A percentile compares a stretch with the other conserved stretches of the same genome.
Evolutionary conservation across 345 rosid species (phyloP).

Genomic region (Salix arbutifolia): DNA sequence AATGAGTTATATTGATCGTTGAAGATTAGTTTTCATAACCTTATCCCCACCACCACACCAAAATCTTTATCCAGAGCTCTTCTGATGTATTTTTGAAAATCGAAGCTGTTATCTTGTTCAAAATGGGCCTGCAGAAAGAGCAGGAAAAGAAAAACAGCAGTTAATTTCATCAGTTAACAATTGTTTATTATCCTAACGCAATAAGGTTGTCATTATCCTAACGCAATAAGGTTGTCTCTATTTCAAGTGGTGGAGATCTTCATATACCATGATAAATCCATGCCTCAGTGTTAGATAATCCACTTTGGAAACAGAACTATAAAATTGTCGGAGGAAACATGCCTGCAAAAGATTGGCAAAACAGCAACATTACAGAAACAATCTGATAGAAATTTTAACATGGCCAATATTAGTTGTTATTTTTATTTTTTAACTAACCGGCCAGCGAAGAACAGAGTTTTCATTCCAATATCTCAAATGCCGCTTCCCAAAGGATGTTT

Average conservation of each 20-base stretch:
- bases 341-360: constrained; percentile 26
- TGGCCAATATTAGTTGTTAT: neutral
- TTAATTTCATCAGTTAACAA: neutral
- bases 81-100: constrained; percentile 73
- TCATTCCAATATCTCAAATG: constrained; percentile 56
- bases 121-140: constrained; percentile 65
- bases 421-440: constrained; percentile 25
- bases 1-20: neutral
- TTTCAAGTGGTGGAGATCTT: neutral
- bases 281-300: constrained; percentile 75
- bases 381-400: neutral
- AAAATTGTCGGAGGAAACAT: constrained; percentile 65
- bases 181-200: neutral
- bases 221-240: neutral
- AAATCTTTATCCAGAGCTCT: constrained; percentile 74
- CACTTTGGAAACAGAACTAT: constrained; percentile 57
- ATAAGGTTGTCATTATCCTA: neutral
- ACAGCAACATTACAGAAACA: neutral
- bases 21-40: constrained; percentile 25
- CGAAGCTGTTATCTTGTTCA: constrained; percentile 45
- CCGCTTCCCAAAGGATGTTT: constrained; percentile 56
- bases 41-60: constrained; percentile 55
- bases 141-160: neutral
- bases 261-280: constrained; percentile 66
- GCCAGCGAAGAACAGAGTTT: constrained; percentile 42